Evolutionary conservation across 2,329 filamentous ascomycete species (phyloP), one percentile per base, ranked within the genome.

Genomic region (Colletotrichum godetiae): DNA sequence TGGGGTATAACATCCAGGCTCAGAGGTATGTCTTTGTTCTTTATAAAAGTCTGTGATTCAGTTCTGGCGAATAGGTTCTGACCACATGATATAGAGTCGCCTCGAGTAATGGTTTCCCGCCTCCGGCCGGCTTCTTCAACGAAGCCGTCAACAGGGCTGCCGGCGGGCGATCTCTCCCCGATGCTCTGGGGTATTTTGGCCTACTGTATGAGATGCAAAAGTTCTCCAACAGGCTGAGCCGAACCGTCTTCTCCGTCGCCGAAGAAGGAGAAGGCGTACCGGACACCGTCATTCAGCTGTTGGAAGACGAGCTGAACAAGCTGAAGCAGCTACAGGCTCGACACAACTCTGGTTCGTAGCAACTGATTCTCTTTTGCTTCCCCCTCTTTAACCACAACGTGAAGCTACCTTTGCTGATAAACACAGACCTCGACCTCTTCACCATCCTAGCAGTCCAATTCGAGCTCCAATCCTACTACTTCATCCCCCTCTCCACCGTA

Each of bases 401-500:
- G n/a, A 4, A 4, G 2, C 37, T 27, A 46, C 22, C 10, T 46
- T 13, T 24, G 10, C 53, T 49, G 19, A 49, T 4, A 7, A 15
- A 19, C 3, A 76, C 75, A 87, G 87, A 88, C 52, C 78, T 87
- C 27, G 85, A 87, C 65, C 81, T 84, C 19, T 87, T 89, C 76
- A 86, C 86, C 61, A 79, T 87, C 10, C 78, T 89, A 4, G 82
- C 87, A 0, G 85, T 87, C 1, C 83, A 86, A 27, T 82, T 89
- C n/a, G 88, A 90, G 68, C 83, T 90, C 10, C 88, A 90, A 74
- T 79, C 82, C 1, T 89, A 86, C 78, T 89, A 89, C 80, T 86
- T 89, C 75, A 82, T 85, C 74, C 86, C 85, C 3, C 81, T 83
- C 0, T 81, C 84, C 2, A 82, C 81, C 22, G 81, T 80, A 73